Percentiles rank a stretch among this genome's conserved stretches.
Evolutionary conservation across 2,329 filamentous ascomycete genomes (phyloP).

Genomic region (Trichoderma lentiforme): DNA sequence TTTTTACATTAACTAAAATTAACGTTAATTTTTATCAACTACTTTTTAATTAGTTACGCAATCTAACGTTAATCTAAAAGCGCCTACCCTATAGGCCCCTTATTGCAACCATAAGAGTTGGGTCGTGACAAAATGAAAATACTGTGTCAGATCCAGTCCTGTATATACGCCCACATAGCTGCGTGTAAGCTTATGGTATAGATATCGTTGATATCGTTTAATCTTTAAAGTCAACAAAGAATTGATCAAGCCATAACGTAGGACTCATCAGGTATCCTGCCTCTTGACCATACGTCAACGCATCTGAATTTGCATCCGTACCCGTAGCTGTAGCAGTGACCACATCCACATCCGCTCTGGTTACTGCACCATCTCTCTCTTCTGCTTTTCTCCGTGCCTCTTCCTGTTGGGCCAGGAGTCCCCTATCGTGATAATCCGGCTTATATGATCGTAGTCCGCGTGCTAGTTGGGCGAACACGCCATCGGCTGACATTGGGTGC

Average conservation of each 20-base stretch:
- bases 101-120: no score
- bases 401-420: neutral
- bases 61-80: no score
- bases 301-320: neutral
- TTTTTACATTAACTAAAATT: no score
- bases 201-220: neutral
- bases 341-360: neutral
- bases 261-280: neutral
- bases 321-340: neutral
- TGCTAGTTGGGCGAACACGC: neutral
- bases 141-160: neutral
- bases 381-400: neutral
- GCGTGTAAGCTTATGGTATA: neutral
- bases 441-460: neutral
- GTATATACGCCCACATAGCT: neutral
- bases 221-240: neutral
- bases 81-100: no score
- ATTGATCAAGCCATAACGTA: neutral
- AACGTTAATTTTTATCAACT: no score
- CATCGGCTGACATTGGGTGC: neutral
- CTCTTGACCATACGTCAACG: neutral
- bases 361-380: neutral
- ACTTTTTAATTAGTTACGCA: no score
- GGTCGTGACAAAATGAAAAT: neutral
- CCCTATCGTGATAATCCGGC: neutral